Conservation (phyloP, 352 stramenopile genomes). For the Achlya hypogyna region DNA sequence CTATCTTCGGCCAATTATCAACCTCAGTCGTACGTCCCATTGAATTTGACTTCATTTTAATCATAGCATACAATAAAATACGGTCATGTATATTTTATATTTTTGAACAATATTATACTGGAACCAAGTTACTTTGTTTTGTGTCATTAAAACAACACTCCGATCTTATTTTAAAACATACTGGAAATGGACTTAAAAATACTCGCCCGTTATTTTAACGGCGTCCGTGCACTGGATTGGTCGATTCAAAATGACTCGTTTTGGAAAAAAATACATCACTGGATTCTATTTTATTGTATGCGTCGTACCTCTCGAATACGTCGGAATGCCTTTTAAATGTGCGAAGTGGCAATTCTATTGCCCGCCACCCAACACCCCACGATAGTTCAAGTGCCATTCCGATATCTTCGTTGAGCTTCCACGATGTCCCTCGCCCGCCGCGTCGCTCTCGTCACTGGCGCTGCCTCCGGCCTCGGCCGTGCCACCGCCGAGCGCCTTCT, state of each 20-base stretch:
- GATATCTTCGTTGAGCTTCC: constrained; percentile 11
- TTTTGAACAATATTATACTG: too few species aligned
- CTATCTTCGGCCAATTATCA: constrained; percentile 9
- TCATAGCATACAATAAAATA: neutral
- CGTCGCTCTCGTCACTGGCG: constrained; percentile 88
- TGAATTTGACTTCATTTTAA: neutral
- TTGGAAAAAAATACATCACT: neutral
- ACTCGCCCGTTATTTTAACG: neutral
- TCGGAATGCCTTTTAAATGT: neutral
- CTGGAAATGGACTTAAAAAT: neutral
- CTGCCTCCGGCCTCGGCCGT: constrained; percentile 87
- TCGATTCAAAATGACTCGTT: neutral
- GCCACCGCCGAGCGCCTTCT: constrained; percentile 88
- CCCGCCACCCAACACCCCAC: neutral
- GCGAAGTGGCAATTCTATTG: neutral
- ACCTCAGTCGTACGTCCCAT: neutral
- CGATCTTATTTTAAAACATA: neutral
- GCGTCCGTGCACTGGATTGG: neutral
- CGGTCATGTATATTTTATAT: too few species aligned
- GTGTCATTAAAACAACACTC: neutral
- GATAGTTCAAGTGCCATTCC: neutral
- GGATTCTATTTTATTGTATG: neutral
- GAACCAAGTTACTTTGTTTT: neutral
- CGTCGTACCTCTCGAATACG: neutral
- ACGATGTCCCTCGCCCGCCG: constrained; percentile 51